A percentile compares a stretch with the other conserved stretches of the same genome.
phyloP scores from a whole-genome alignment of 192 early-diverging fungal genomes.

The Coemansia sp. region DNA sequence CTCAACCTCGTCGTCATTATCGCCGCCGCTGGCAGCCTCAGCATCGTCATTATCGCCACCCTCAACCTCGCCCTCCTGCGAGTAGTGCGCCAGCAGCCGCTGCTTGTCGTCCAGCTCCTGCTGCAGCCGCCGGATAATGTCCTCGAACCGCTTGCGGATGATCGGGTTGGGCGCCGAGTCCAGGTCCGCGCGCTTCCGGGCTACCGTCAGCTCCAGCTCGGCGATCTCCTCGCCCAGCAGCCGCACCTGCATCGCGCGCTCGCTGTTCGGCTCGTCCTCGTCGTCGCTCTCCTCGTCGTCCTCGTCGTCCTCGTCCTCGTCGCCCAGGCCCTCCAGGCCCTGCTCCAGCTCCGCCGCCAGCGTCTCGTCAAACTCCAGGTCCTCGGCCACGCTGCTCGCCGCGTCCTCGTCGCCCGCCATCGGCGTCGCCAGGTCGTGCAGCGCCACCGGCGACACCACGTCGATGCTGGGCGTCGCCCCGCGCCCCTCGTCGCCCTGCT shows the following conservation, averaged over 20 bases:
- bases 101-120: constrained; percentile 32
- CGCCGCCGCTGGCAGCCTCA: constrained; percentile 81
- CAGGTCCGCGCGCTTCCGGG: constrained; percentile 34
- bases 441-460: constrained; percentile 39
- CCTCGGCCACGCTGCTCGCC: constrained; percentile 39
- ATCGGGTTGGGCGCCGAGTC: constrained; percentile 46
- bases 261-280: constrained; percentile 33
- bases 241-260: constrained; percentile 36
- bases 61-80: constrained; percentile 10
- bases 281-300: constrained; percentile 17
- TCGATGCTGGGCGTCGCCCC: constrained; percentile 37
- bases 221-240: constrained; percentile 41
- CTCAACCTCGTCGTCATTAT: constrained; percentile 92
- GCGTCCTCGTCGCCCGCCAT: constrained; percentile 35
- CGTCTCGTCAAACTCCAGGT: constrained; percentile 40
- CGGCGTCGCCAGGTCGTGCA: constrained; percentile 37
- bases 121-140: constrained; percentile 33
- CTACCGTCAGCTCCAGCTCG: constrained; percentile 35
- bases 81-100: constrained; percentile 20
- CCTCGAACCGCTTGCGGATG: constrained; percentile 41
- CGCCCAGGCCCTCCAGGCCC: constrained; percentile 29
- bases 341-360: constrained; percentile 41
- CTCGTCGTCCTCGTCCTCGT: constrained; percentile 33
- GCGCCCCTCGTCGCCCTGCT: constrained; percentile 24
- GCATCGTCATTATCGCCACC: not conserved